phyloP scores from a whole-genome alignment of 768 basidiomycete species.

The Hysterangium stoloniferum region DNA sequence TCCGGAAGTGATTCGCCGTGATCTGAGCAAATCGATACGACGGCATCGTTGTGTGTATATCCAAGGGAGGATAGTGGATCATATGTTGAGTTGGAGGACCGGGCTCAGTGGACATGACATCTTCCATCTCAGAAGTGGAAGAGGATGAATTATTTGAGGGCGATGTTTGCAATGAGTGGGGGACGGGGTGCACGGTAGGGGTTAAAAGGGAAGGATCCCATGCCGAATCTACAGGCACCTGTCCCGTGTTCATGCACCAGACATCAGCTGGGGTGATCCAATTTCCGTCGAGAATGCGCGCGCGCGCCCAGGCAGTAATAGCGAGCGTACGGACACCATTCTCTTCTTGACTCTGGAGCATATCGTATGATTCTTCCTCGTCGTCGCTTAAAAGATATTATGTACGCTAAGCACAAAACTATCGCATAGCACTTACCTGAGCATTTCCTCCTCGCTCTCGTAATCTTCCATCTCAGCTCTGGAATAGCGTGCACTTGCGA shows the following conservation, averaged over 20 bases:
- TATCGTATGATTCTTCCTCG: slow-evolving; percentile 35
- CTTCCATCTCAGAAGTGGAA: slow-evolving; percentile 19
- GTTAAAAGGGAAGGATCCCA: slow-evolving; percentile 1
- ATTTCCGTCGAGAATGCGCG: slow-evolving; percentile 63
- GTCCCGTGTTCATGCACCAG: slow-evolving; percentile 36
- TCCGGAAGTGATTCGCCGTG: slow-evolving; percentile 49
- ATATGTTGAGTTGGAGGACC: slow-evolving; percentile 17
- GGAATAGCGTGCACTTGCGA: slow-evolving; percentile 47
- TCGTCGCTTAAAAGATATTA: slow-evolving; percentile 2
- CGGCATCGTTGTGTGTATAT: slow-evolving; percentile 49
- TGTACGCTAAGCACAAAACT: not conserved
- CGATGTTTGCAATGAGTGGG: not conserved
- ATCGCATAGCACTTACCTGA: slow-evolving; percentile 13
- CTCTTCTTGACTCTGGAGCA: slow-evolving; percentile 36
- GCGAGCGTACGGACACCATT: slow-evolving; percentile 46
- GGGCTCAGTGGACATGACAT: slow-evolving; percentile 13
- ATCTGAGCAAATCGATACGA: slow-evolving; percentile 58
- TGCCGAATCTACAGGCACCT: not conserved
- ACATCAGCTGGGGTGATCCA: slow-evolving; percentile 72
- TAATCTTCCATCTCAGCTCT: slow-evolving; percentile 25
- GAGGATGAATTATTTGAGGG: not conserved
- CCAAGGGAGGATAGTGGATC: slow-evolving; percentile 27
- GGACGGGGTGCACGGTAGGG: slow-evolving; percentile 6
- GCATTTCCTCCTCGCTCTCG: slow-evolving; percentile 21
- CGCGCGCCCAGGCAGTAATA: slow-evolving; percentile 63